Evolutionary conservation across 139 green algal genomes (phyloP).

Genomic region (Zygnema cylindricum): DNA sequence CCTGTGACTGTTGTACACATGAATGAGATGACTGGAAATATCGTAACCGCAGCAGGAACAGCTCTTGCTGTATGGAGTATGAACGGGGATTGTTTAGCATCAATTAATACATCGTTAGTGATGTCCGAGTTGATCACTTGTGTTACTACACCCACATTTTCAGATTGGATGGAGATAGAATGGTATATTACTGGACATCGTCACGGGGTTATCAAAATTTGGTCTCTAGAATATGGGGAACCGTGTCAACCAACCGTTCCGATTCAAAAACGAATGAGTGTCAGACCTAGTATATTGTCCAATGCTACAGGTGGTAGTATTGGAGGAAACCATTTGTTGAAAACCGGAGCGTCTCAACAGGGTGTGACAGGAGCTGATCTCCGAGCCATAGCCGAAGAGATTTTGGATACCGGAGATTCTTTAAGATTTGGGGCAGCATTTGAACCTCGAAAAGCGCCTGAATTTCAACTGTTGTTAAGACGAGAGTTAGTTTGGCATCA

Average conservation of each 20-base stretch:
- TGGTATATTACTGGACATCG: constrained; percentile 44
- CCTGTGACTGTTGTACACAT: constrained; percentile 40
- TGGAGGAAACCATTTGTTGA: neutral
- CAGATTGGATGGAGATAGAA: constrained; percentile 52
- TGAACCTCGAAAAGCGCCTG: neutral
- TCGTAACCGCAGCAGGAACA: constrained; percentile 18
- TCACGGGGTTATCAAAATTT: constrained; percentile 49
- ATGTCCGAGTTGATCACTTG: constrained; percentile 32
- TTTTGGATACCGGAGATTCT: constrained; percentile 15
- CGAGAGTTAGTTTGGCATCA: constrained; percentile 53
- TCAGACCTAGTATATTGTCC: neutral
- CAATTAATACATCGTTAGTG: constrained; percentile 3
- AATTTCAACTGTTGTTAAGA: constrained; percentile 35
- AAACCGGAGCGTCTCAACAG: neutral
- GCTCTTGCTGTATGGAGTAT: constrained; percentile 49
- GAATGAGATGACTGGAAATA: constrained; percentile 49
- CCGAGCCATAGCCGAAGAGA: constrained; percentile 15
- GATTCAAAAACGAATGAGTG: neutral
- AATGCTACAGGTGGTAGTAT: neutral
- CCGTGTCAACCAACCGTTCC: neutral
- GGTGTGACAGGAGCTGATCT: constrained; percentile 1
- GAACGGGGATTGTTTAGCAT: constrained; percentile 60
- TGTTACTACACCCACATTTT: constrained; percentile 14
- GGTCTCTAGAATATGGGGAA: constrained; percentile 34
- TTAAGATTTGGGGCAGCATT: neutral